Percentiles rank a stretch among this genome's conserved stretches.
Evolutionary conservation across 192 early-diverging fungal species (phyloP).

Genomic region (Linnemannia schmuckeri): DNA sequence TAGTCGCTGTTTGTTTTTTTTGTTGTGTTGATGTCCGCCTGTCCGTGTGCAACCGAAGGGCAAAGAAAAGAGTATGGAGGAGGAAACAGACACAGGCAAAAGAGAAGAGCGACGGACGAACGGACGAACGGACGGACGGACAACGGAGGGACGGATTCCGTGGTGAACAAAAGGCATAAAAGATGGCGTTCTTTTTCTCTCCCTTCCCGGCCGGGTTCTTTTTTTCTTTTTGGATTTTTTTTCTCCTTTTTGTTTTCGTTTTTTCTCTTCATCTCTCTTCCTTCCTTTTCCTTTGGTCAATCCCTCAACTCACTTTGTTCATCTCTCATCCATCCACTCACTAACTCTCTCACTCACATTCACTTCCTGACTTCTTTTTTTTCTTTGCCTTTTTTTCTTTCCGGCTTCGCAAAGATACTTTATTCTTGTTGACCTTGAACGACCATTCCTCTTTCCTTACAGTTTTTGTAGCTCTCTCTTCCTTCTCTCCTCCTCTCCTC

Average conservation of each 20-base stretch:
- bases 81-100: neutral
- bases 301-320: neutral
- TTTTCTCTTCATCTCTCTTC: conserved; percentile 8
- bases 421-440: neutral
- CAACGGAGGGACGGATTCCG: neutral
- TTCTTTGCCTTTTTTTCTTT: neutral
- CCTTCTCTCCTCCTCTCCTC: neutral
- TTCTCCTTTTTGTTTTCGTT: neutral
- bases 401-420: neutral
- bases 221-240: neutral
- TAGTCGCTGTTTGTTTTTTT: neutral
- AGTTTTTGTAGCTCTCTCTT: neutral
- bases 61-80: conserved; percentile 2
- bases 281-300: neutral
- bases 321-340: neutral
- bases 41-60: conserved; percentile 3
- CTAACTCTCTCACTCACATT: conserved; percentile 14
- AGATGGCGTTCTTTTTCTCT: neutral
- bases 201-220: neutral
- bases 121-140: neutral
- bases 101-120: neutral
- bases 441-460: neutral
- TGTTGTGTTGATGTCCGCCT: neutral
- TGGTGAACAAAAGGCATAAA: conserved; percentile 3
- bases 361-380: neutral